Evolutionary conservation across 495 filamentous ascomycete genomes (phyloP).

Genomic region (Lepraria neglecta): DNA sequence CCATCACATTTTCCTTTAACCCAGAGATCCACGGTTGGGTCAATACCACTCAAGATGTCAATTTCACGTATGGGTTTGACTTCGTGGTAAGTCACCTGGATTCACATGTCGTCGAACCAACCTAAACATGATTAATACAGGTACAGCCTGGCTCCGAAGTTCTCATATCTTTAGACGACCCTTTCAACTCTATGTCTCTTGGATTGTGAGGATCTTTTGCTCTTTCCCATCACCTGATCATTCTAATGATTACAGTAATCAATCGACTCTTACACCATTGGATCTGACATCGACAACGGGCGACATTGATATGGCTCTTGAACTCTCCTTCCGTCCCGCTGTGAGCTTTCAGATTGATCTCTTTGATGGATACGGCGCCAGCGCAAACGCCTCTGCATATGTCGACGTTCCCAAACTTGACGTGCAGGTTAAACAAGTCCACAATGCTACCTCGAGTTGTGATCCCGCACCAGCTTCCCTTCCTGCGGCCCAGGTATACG

Average conservation of each 20-base stretch:
- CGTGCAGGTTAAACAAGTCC: constrained; percentile 12
- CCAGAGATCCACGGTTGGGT: no score
- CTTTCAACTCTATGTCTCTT: background rate
- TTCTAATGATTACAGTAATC: constrained; percentile 5
- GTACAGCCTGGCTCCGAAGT: constrained; percentile 9
- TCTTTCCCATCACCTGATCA: no score
- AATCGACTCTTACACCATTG: constrained; percentile 16
- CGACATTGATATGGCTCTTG: constrained; percentile 10
- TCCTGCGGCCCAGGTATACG: constrained; percentile 11
- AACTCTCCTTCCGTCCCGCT: constrained; percentile 15
- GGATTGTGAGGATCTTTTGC: constrained; percentile 10
- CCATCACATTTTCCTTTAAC: no score
- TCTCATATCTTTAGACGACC: background rate
- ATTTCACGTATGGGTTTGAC: no score
- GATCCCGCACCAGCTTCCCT: background rate
- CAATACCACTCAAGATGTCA: no score
- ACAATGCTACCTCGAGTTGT: constrained; percentile 10
- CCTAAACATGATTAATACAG: constrained; percentile 8
- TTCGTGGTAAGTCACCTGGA: no score
- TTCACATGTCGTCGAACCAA: no score
- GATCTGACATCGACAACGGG: background rate
- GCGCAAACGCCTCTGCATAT: background rate
- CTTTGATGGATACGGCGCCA: background rate
- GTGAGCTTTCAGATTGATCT: background rate
- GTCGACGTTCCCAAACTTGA: constrained; percentile 13